Evolutionary conservation across 139 green algal genomes (phyloP), one percentile per base, ranked within the genome.

Genomic region (Chlorella vulgaris): DNA sequence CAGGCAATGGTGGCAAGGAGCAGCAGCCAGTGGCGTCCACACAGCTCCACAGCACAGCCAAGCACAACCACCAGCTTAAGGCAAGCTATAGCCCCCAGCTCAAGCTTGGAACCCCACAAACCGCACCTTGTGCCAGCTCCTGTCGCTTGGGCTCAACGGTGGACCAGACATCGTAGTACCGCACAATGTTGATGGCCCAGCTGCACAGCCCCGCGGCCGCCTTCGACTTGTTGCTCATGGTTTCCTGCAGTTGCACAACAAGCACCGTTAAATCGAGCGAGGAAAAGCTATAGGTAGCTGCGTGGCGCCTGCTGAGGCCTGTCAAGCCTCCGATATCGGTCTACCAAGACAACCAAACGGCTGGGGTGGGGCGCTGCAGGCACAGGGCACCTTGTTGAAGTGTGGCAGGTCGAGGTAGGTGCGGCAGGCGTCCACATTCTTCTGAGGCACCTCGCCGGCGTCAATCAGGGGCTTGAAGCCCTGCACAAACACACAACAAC

Each of bases 141-240:
- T 92, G 85, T 33, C 92, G 84, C 91, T 96, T 96, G 71, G 94
- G 94, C 88, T 96, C 93, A 31, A 93, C 85, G 13, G 80, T 61
- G 39, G 82, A 87, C 61, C 94, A 93, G 31, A 95, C 93, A 75
- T 97, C 93, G 82, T 92, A 96, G 89, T 98, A 98, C 73, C 91
- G 92, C 60, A 97, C 90, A 68, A 98, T 98, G 88, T 96, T 96
- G 87, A 96, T 92, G 24, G 92, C 92, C 90, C 93, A 98, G 62
- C 96, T 92, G 84, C 94, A 96, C 75, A 98, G 86, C 39, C 94
- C 94, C 29, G 93, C 93, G n/a, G 94, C 94, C 2, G 94, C 94
- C 15, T 89, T 88, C 29, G 92, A 96, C 89, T 98, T 98, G 82
- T 92, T 95, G 76, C 84, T 90, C 36, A 98, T 98, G 51, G 83